Evolutionary conservation across 2,329 filamentous ascomycete genomes (phyloP).

Genomic region (Fusarium sp.): DNA sequence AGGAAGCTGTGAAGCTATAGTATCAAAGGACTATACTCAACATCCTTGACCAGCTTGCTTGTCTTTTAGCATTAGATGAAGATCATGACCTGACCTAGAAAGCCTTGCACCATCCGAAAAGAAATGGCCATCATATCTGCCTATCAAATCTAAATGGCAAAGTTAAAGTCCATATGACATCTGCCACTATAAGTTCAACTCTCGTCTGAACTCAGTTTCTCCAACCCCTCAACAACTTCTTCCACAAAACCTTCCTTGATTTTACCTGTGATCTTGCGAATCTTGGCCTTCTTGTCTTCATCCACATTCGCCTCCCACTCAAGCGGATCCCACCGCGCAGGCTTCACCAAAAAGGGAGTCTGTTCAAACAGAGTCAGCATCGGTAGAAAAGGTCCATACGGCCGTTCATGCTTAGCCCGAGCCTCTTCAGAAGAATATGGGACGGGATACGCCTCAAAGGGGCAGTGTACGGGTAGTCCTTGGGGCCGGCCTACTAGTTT

Average conservation of each 20-base stretch:
- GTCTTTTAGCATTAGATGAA: neutral
- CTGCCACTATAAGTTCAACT: neutral
- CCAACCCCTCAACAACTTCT: neutral
- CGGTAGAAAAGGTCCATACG: slow-evolving; percentile 1
- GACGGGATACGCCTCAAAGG: neutral
- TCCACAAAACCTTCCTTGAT: neutral
- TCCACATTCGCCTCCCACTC: neutral
- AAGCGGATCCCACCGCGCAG: slow-evolving; percentile 4
- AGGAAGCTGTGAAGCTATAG: neutral
- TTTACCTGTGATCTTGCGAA: neutral
- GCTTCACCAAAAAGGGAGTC: neutral
- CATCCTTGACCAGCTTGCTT: neutral
- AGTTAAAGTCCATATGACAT: neutral
- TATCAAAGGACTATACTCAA: neutral
- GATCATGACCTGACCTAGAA: too few relatives aligned
- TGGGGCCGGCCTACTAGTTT: neutral
- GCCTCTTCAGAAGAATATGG: neutral
- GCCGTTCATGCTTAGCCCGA: neutral
- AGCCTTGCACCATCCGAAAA: neutral
- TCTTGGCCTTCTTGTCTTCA: neutral
- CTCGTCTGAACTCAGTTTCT: neutral
- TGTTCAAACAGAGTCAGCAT: neutral
- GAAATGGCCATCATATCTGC: neutral
- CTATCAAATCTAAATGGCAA: neutral
- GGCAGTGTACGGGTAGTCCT: neutral